Evolutionary conservation across 2,329 filamentous ascomycete species (phyloP).

Genomic region (Arthrobotrys sphaeroides): DNA sequence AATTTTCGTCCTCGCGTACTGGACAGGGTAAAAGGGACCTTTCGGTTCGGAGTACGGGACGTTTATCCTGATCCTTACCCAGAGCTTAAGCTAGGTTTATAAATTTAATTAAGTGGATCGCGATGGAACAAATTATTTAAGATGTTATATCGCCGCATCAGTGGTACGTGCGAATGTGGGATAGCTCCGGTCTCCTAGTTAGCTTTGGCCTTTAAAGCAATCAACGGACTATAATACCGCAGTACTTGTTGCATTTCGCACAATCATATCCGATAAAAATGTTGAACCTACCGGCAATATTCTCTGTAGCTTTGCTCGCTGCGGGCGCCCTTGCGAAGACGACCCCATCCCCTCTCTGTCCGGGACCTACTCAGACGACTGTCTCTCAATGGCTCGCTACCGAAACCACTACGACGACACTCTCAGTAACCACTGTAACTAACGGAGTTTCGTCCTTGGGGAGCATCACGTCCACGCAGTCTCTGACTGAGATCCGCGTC

Average conservation of each 20-base stretch:
- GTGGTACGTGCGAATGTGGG: no score
- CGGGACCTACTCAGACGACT: slow-evolving; percentile 29
- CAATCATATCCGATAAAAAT: no score
- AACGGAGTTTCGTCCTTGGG: slow-evolving; percentile 26
- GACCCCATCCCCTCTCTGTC: neutral
- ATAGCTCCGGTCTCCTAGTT: no score
- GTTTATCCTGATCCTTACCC: neutral
- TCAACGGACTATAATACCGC: no score
- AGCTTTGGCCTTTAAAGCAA: no score
- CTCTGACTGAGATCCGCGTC: slow-evolving; percentile 4
- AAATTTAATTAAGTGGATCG: neutral
- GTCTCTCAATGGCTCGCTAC: slow-evolving; percentile 15
- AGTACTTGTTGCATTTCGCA: no score
- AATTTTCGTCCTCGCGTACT: neutral
- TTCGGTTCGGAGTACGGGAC: slow-evolving; percentile 6
- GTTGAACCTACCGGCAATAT: neutral
- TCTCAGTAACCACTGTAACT: slow-evolving; percentile 20
- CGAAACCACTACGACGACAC: neutral
- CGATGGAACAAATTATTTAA: neutral
- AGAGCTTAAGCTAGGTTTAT: neutral
- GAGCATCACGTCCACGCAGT: slow-evolving; percentile 25
- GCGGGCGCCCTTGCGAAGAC: neutral
- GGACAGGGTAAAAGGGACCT: neutral
- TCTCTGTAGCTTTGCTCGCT: neutral
- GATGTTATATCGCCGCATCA: neutral